These are phyloP conservation scores for Nyctanthes arbortristis DNA, from an alignment of 257 asterid genomes.

Conservation along the genomic window DNA sequence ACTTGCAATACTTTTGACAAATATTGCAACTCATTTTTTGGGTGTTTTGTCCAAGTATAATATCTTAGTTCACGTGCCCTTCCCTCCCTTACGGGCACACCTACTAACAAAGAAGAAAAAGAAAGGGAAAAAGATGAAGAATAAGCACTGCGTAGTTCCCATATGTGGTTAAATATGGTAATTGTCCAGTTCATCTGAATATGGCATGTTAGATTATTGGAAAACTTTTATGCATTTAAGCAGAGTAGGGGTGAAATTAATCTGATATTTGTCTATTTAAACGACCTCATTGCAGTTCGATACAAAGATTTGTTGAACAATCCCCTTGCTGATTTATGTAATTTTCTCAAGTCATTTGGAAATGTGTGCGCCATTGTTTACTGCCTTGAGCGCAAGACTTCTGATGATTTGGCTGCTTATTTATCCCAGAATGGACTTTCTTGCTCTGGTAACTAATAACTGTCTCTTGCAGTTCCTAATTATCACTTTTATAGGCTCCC, in stretches of 20 bases:
- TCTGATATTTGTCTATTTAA: conserved; percentile 21
- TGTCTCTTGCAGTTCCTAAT: conserved; percentile 11
- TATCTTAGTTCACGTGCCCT: not conserved
- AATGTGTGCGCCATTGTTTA: conserved; percentile 80
- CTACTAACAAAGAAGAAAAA: too few relatives aligned
- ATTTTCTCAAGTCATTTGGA: conserved; percentile 78
- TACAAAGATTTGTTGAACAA: conserved; percentile 87
- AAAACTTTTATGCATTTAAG: not conserved
- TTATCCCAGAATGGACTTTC: conserved; percentile 67
- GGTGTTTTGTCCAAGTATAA: not conserved
- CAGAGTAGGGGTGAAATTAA: not conserved
- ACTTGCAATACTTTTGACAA: conserved; percentile 10
- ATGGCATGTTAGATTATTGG: conserved; percentile 1
- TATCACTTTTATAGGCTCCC: conserved; percentile 20
- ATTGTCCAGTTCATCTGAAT: not conserved
- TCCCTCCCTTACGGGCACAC: not conserved
- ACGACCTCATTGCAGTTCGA: conserved; percentile 64
- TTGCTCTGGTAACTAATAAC: conserved; percentile 68
- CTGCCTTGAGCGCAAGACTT: conserved; percentile 92
- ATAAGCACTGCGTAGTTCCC: too few relatives aligned
- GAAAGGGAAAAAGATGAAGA: too few relatives aligned
- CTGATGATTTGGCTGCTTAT: conserved; percentile 84
- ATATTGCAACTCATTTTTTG: not conserved
- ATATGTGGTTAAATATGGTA: not conserved
- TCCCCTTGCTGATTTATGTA: conserved; percentile 78